phyloP scores from a whole-genome alignment of 768 basidiomycete species.

The Lyophyllum atratum region DNA sequence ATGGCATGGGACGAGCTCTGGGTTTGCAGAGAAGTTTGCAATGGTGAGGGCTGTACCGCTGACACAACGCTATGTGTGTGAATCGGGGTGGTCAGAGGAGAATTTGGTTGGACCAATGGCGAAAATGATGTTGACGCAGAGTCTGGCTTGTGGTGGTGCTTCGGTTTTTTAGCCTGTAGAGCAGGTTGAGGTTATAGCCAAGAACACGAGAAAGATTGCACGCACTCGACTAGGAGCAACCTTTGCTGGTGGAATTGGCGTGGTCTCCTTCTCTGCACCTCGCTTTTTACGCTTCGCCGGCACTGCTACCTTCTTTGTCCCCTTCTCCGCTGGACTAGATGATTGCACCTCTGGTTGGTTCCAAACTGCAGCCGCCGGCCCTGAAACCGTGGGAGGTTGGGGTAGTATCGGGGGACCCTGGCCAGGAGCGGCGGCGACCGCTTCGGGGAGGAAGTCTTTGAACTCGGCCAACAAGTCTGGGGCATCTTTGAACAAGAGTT shows the following conservation, averaged over 20 bases:
- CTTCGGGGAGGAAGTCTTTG: slow-evolving; percentile 79
- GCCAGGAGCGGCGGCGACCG: slow-evolving; percentile 41
- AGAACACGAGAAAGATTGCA: slow-evolving; percentile 12
- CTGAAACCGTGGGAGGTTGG: slow-evolving; percentile 33
- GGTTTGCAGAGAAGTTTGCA: slow-evolving; percentile 21
- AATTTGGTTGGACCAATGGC: slow-evolving; percentile 45
- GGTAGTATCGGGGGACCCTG: slow-evolving; percentile 51
- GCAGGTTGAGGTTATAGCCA: slow-evolving; percentile 1
- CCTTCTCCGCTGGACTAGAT: slow-evolving; percentile 39
- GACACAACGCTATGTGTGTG: slow-evolving; percentile 27
- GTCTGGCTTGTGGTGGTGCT: slow-evolving; percentile 63
- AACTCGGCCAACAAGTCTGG: slow-evolving; percentile 81
- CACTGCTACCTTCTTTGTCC: slow-evolving; percentile 45
- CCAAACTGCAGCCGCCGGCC: slow-evolving; percentile 39
- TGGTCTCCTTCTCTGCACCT: slow-evolving; percentile 65
- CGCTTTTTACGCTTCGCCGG: slow-evolving; percentile 63
- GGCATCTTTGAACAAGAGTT: slow-evolving; percentile 78
- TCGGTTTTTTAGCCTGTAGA: slow-evolving; percentile 60
- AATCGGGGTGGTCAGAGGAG: slow-evolving; percentile 38
- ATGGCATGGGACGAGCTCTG: slow-evolving; percentile 27
- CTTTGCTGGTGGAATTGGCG: slow-evolving; percentile 57
- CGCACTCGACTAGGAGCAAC: slow-evolving; percentile 48
- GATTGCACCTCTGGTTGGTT: slow-evolving; percentile 36
- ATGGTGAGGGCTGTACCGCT: slow-evolving; percentile 17
- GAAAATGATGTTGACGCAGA: slow-evolving; percentile 56